These are phyloP conservation scores for Rhodotorula sp. DNA, from an alignment of 1,284 basidiomycete genomes.

Conservation along the genomic window DNA sequence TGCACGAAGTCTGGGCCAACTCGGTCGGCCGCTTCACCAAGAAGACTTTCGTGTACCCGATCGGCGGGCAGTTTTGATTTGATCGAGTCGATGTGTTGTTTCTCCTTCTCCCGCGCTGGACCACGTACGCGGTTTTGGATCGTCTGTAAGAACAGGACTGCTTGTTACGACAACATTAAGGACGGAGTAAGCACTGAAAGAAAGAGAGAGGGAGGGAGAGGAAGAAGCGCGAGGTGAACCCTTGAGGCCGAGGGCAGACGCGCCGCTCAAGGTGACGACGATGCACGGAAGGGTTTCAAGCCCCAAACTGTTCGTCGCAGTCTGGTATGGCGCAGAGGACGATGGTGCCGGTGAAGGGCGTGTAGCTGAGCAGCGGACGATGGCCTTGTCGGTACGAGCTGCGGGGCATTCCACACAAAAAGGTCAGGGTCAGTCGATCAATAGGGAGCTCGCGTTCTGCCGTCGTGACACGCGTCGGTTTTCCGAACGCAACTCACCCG, in stretches of 20 bases:
- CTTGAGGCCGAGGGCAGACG: not conserved
- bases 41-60: slow-evolving; percentile 8
- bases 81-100: not conserved
- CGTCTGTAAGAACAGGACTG: too few species aligned
- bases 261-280: not conserved
- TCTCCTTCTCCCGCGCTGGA: not conserved
- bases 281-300: not conserved
- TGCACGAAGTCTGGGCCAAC: slow-evolving; percentile 3
- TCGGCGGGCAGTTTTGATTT: slow-evolving; percentile 15
- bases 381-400: not conserved
- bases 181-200: not conserved
- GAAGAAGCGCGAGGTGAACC: too few species aligned
- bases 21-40: slow-evolving; percentile 5
- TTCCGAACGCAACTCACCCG: slow-evolving; percentile 2
- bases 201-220: not conserved
- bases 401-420: not conserved
- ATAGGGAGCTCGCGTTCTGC: too few species aligned
- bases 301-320: slow-evolving; percentile 10
- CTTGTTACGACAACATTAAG: not conserved
- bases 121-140: too few species aligned
- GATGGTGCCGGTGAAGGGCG: slow-evolving; percentile 19
- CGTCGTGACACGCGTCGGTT: not conserved
- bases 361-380: slow-evolving; percentile 4
- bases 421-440: not conserved
- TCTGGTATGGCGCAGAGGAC: not conserved